These are phyloP conservation scores for Teunomyces aglyptinius DNA, from an alignment of 805 yeast species.

Conservation along the genomic window DNA sequence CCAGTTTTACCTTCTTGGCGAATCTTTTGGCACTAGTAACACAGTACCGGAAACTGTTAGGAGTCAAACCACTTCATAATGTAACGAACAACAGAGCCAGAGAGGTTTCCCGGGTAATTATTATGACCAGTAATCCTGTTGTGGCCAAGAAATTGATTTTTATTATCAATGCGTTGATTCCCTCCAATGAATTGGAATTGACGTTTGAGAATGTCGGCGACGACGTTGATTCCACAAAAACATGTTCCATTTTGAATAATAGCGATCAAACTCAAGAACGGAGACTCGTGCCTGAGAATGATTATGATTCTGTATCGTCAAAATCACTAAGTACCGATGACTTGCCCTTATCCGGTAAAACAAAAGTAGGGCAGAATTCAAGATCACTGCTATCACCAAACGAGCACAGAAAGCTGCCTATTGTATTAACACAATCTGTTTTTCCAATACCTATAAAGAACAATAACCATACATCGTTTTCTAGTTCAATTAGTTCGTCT, in stretches of 20 bases:
- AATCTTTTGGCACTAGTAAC: conserved; percentile 45
- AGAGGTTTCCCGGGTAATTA: conserved; percentile 48
- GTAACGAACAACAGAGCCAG: conserved; percentile 17
- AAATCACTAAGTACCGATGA: conserved; percentile 1
- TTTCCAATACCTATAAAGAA: conserved; percentile 1
- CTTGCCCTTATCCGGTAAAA: neutral
- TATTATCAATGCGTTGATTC: conserved; percentile 49
- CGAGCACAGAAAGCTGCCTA: neutral
- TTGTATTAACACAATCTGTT: neutral
- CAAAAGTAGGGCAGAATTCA: neutral
- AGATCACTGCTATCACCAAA: neutral
- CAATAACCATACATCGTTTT: neutral
- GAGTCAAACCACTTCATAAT: conserved; percentile 31
- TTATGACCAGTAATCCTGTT: conserved; percentile 58
- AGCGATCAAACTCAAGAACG: neutral
- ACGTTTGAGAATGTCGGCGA: neutral
- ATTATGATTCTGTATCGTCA: neutral
- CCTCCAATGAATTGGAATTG: conserved; percentile 1
- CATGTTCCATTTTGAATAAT: neutral
- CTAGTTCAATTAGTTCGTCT: conserved; percentile 1
- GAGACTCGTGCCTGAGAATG: neutral
- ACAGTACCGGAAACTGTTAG: conserved; percentile 38
- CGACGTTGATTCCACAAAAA: neutral
- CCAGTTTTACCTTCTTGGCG: conserved; percentile 41
- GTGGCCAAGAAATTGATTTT: conserved; percentile 60